Evolutionary conservation across 2,329 filamentous ascomycete genomes (phyloP).

Genomic region (Ascochyta fabae): DNA sequence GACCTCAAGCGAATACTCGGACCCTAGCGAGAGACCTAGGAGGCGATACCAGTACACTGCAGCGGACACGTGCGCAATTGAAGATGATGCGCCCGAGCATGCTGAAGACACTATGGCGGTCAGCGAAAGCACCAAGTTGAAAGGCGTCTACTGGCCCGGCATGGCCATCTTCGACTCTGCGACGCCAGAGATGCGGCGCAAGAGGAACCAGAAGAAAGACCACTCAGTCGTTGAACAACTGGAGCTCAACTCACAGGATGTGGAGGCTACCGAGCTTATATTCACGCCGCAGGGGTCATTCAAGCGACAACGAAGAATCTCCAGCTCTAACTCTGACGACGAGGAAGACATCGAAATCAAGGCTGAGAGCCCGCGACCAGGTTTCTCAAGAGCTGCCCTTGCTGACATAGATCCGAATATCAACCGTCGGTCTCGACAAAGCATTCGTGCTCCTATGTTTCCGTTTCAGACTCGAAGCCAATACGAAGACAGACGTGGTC

Average conservation of each 20-base stretch:
- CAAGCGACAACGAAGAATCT: constrained; percentile 53
- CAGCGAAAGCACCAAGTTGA: constrained; percentile 61
- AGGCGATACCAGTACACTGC: constrained; percentile 32
- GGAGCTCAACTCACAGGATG: constrained; percentile 66
- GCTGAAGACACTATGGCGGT: constrained; percentile 34
- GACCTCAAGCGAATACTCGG: constrained; percentile 47
- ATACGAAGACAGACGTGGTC: constrained; percentile 40
- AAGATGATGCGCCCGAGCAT: constrained; percentile 36
- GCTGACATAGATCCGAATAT: constrained; percentile 42
- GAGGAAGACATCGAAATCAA: constrained; percentile 49
- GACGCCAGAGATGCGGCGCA: constrained; percentile 73
- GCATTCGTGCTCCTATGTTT: constrained; percentile 24
- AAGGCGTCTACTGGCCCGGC: constrained; percentile 76
- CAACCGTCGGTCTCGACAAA: constrained; percentile 41
- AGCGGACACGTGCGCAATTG: constrained; percentile 41
- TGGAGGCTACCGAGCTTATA: constrained; percentile 70
- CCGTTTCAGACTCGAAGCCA: constrained; percentile 28
- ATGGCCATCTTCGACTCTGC: constrained; percentile 86
- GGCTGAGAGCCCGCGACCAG: constrained; percentile 41
- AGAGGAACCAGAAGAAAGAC: constrained; percentile 79
- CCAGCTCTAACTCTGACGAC: constrained; percentile 51
- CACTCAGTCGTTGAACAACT: constrained; percentile 73
- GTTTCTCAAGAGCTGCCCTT: constrained; percentile 37
- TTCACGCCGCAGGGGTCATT: constrained; percentile 58
- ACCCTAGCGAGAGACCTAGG: constrained; percentile 35